Conservation (phyloP, 2,329 filamentous ascomycete genomes). For the Penicillium sp. region DNA sequence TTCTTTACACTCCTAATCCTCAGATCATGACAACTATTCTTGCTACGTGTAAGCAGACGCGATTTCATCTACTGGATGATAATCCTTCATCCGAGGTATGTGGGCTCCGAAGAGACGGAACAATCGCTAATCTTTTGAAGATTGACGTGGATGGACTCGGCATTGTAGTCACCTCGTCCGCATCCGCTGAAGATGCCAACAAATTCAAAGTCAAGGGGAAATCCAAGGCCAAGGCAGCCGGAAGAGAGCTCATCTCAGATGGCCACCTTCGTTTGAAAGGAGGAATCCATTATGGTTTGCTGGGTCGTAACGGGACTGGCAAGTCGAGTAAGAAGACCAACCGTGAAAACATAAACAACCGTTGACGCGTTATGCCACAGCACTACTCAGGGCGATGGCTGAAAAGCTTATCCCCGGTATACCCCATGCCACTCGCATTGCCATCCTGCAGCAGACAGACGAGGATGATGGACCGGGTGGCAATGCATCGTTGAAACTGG, state of each 20-base stretch:
- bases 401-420: conserved; percentile 77
- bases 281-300: conserved; percentile 71
- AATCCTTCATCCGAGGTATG: conserved; percentile 54
- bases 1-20: background rate
- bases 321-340: conserved; percentile 63
- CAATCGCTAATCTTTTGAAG: conserved; percentile 36
- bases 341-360: background rate
- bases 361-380: conserved; percentile 37
- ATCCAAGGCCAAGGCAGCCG: conserved; percentile 52
- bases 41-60: conserved; percentile 65
- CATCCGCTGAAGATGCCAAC: conserved; percentile 16
- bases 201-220: conserved; percentile 40
- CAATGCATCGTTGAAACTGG: conserved; percentile 14
- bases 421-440: conserved; percentile 62
- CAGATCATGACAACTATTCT: conserved; percentile 43
- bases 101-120: background rate
- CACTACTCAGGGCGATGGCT: conserved; percentile 70
- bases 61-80: conserved; percentile 61
- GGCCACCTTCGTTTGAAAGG: conserved; percentile 70
- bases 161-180: conserved; percentile 59
- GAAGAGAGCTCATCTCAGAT: conserved; percentile 65
- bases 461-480: conserved; percentile 23
- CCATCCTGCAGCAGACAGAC: conserved; percentile 68
- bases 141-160: conserved; percentile 71
- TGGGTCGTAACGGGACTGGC: conserved; percentile 78